These are phyloP conservation scores for Pichia thaimueangensis DNA, from an alignment of 805 yeast genomes.

Conservation along the genomic window DNA sequence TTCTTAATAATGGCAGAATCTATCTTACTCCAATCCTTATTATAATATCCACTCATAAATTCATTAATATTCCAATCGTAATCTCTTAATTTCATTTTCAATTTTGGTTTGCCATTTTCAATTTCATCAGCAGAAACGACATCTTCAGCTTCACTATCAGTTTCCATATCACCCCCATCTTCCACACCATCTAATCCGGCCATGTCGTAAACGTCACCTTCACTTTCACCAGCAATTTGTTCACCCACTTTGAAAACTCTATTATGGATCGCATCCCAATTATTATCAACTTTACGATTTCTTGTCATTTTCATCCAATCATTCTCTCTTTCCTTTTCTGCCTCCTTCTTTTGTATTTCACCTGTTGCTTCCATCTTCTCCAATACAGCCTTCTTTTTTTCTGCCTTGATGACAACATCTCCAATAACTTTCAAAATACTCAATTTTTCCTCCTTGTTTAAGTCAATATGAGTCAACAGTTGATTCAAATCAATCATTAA, in stretches of 20 bases:
- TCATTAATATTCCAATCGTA: not conserved
- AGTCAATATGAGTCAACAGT: slow-evolving; percentile 22
- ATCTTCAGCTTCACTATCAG: not conserved
- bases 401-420: slow-evolving; percentile 31
- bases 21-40: slow-evolving; percentile 1
- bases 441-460: slow-evolving; percentile 8
- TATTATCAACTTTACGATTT: slow-evolving; percentile 24
- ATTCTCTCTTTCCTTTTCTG: slow-evolving; percentile 12
- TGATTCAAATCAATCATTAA: slow-evolving; percentile 41
- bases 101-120: not conserved
- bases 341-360: not conserved
- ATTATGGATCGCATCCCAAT: slow-evolving; percentile 42
- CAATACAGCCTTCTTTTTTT: slow-evolving; percentile 34
- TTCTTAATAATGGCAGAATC: not conserved
- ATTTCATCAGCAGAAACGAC: not conserved
- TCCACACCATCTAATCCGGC: slow-evolving; percentile 18
- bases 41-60: not conserved
- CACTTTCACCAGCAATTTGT: slow-evolving; percentile 3
- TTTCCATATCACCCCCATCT: not conserved
- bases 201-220: slow-evolving; percentile 19
- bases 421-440: slow-evolving; percentile 37
- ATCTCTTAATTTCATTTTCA: slow-evolving; percentile 1
- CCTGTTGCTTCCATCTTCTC: slow-evolving; percentile 25
- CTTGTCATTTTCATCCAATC: slow-evolving; percentile 21
- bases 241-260: slow-evolving; percentile 19